Evolutionary conservation across 345 rosid genomes (phyloP).

Genomic region (Erucastrum elatum): DNA sequence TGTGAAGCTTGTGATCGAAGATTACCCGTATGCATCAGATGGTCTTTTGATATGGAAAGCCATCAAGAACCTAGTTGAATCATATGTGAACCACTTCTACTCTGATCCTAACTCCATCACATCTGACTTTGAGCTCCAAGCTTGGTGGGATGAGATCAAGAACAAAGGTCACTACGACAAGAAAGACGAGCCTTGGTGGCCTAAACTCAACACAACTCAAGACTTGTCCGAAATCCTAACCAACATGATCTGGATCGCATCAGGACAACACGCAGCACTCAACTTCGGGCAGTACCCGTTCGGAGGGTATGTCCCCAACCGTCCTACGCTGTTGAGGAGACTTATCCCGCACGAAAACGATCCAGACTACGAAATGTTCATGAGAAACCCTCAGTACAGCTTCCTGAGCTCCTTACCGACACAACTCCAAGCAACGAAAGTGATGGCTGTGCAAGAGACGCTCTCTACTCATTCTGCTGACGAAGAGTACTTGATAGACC

Average conservation of each 20-base stretch:
- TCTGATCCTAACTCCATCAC: constrained; percentile 53
- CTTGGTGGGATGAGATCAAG: constrained; percentile 95
- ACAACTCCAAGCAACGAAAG: constrained; percentile 90
- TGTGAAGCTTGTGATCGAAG: constrained; percentile 73
- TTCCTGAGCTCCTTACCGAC: constrained; percentile 76
- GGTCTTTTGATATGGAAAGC: constrained; percentile 93
- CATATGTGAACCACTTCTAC: constrained; percentile 77
- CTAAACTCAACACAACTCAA: constrained; percentile 66
- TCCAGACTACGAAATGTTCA: constrained; percentile 61
- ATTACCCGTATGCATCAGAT: constrained; percentile 92
- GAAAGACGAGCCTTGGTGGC: constrained; percentile 92
- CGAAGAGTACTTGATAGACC: constrained; percentile 80
- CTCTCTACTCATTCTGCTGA: constrained; percentile 86
- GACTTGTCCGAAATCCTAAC: constrained; percentile 73
- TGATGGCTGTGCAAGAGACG: constrained; percentile 95
- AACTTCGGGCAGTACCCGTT: constrained; percentile 97
- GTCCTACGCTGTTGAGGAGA: constrained; percentile 77
- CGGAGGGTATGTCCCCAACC: constrained; percentile 92
- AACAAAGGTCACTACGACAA: constrained; percentile 88
- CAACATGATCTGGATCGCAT: constrained; percentile 81
- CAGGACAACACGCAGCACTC: constrained; percentile 94
- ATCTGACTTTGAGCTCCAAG: constrained; percentile 79
- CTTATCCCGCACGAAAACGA: constrained; percentile 66
- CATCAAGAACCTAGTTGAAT: constrained; percentile 66
- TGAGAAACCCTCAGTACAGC: constrained; percentile 62